Percentiles rank a stretch among this genome's conserved stretches.
Evolutionary conservation across 768 basidiomycete species (phyloP).

Genomic region (Piloderma croceum): DNA sequence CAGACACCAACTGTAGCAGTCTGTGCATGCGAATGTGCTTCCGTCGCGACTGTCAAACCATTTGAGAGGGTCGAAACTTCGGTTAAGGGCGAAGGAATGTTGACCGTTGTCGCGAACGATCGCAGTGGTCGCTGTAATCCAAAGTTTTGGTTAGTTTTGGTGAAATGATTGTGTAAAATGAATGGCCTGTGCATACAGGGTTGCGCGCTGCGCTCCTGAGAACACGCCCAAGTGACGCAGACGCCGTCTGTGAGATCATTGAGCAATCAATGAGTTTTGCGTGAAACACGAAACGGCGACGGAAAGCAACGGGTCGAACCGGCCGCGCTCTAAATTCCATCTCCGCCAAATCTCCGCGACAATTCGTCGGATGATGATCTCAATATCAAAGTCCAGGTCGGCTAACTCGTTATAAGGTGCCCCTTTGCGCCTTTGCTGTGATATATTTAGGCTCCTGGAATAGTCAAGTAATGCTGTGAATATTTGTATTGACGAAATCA

Average conservation of each 20-base stretch:
- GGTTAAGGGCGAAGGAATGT: slow-evolving; percentile 66
- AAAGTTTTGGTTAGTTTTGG: neutral
- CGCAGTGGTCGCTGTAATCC: slow-evolving; percentile 49
- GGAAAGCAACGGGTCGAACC: no score
- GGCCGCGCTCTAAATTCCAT: no score
- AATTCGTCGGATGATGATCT: no score
- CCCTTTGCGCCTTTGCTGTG: no score
- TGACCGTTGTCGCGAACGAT: slow-evolving; percentile 69
- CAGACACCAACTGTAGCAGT: slow-evolving; percentile 99
- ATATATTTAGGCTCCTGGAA: no score
- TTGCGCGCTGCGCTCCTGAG: slow-evolving; percentile 34
- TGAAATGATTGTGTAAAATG: neutral
- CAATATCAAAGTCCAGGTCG: no score
- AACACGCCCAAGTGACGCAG: slow-evolving; percentile 37
- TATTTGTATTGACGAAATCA: no score
- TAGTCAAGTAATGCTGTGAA: no score
- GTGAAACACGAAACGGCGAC: neutral
- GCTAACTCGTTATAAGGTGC: no score
- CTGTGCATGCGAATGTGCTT: slow-evolving; percentile 82
- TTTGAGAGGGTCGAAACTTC: slow-evolving; percentile 90
- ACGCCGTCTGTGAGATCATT: slow-evolving; percentile 44
- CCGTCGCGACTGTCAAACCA: slow-evolving; percentile 93
- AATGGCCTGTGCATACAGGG: slow-evolving; percentile 31
- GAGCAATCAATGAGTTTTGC: slow-evolving; percentile 18
- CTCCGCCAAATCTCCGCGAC: no score